These are phyloP conservation scores for Iris pallida DNA, from an alignment of 116 monocot species.

Conservation along the genomic window DNA sequence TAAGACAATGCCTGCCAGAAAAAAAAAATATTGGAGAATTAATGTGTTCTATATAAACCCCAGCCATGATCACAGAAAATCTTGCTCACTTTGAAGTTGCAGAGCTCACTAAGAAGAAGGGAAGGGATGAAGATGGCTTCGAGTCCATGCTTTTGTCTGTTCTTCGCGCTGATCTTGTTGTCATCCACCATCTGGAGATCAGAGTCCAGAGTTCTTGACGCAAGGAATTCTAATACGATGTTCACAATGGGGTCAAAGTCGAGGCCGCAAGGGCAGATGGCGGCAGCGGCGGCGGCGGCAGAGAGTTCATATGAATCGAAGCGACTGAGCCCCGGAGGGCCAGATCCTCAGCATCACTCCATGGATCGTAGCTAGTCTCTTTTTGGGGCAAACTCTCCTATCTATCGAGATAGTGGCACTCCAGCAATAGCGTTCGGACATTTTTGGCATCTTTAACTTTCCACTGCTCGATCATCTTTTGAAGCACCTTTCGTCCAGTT, in stretches of 20 bases:
- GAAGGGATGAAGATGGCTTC: background rate
- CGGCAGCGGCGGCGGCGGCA: background rate
- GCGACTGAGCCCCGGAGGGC: conserved; percentile 38
- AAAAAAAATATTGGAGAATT: no score
- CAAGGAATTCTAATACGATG: background rate
- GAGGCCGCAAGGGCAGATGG: background rate
- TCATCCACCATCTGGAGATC: conserved; percentile 4
- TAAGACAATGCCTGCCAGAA: no score
- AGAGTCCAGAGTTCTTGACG: conserved; percentile 10
- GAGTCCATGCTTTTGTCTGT: background rate
- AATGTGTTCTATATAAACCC: conserved; percentile 9
- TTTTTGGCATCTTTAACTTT: no score
- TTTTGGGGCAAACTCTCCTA: no score
- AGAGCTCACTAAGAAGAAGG: background rate
- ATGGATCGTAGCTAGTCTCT: background rate
- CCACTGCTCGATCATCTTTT: no score
- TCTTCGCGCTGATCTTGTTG: conserved; percentile 4
- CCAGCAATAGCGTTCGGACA: no score
- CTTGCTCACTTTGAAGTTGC: conserved; percentile 11
- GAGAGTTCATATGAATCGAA: conserved; percentile 14
- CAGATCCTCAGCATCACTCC: conserved; percentile 38
- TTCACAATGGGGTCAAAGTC: background rate
- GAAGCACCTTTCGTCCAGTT: no score
- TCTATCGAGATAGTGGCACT: no score
- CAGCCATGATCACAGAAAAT: conserved; percentile 1